These are phyloP conservation scores for Cytospora chrysosperma DNA, from an alignment of 2,329 filamentous ascomycete species.

Conservation along the genomic window DNA sequence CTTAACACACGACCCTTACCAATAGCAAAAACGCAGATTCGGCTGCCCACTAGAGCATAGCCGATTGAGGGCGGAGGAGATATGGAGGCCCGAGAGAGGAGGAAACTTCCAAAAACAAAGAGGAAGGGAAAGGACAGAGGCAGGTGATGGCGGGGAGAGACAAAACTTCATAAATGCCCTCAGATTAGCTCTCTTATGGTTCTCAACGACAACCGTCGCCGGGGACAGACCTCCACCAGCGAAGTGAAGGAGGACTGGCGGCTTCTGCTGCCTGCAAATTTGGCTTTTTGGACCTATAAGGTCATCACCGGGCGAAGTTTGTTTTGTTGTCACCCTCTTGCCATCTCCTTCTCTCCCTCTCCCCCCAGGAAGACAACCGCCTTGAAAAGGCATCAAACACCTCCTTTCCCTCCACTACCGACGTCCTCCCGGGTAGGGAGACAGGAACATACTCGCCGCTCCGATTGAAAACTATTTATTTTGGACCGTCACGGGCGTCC, in stretches of 20 bases:
- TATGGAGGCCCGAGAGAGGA: not conserved
- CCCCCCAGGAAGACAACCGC: constrained; percentile 6
- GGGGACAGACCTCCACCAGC: constrained; percentile 18
- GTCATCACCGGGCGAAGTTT: constrained; percentile 38
- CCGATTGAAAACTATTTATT: constrained; percentile 43
- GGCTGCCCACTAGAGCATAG: too few species aligned
- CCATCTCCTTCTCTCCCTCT: not conserved
- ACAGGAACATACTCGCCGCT: constrained; percentile 26
- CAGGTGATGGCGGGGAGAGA: constrained; percentile 2
- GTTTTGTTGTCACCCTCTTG: constrained; percentile 5
- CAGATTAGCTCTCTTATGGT: constrained; percentile 43
- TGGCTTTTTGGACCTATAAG: constrained; percentile 39
- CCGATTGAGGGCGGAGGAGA: too few species aligned
- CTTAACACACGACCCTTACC: too few species aligned
- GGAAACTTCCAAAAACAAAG: not conserved
- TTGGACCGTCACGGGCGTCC: constrained; percentile 29
- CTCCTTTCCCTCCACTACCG: not conserved
- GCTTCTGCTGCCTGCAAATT: constrained; percentile 41
- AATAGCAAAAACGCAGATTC: too few species aligned
- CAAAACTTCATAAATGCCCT: constrained; percentile 31
- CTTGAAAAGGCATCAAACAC: not conserved
- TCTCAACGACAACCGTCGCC: constrained; percentile 39
- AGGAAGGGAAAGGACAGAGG: not conserved
- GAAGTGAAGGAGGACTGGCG: constrained; percentile 16
- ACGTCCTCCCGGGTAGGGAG: not conserved